Base-by-base conservation (phyloP, 306 rosid species). In the Citrullus amarus region DNA sequence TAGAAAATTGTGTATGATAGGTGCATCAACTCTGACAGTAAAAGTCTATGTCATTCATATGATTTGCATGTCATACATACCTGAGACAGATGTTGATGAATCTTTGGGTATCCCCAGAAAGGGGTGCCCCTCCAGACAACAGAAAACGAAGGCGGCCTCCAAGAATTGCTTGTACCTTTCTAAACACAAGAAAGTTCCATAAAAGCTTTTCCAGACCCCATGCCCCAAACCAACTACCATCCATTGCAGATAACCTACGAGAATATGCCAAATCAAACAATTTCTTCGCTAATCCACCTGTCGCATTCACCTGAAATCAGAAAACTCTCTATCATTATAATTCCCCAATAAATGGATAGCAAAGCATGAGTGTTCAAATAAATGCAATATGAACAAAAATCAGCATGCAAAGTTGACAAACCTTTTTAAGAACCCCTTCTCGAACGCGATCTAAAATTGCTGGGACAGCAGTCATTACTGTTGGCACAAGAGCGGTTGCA, bases 41-140 rank as follows among this genome's bases (percentile, higher is more conserved):
- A 44, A 46, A 70, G 76, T 48, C 58, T 14, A 32, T 34, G 41
- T 36, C 58, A 70, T 46, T 22, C 39, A 22, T 39, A 41, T 41
- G 53, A 41, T 68, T 68, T n/a, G 17, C 75, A 18, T 56, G 16
- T 22, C 51, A 66, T 61, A 86, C 96, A 78, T 66, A 96, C 98
- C 92, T 92, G 73, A 96, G 88, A 86, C 99, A 96, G 75, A 96
- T 92, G 83, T 92, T 96, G 92, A 96, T 96, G 88, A 96, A 96
- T 87, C 97, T 91, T 85, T 96, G 99, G 84, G 97, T 87, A 83
- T 91, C 96, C 66, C 80, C 82, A 67, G 99, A 91, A 65, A 95
- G 97, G 77, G 99, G 99, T 79, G 99, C 99, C 79, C 99, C 99
- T 50, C 99, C 99, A 80, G 93, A 96, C 41, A 92, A 88, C 80